phyloP scores from a whole-genome alignment of 2,329 filamentous ascomycete species.

The Sordariomycetes sp. region DNA sequence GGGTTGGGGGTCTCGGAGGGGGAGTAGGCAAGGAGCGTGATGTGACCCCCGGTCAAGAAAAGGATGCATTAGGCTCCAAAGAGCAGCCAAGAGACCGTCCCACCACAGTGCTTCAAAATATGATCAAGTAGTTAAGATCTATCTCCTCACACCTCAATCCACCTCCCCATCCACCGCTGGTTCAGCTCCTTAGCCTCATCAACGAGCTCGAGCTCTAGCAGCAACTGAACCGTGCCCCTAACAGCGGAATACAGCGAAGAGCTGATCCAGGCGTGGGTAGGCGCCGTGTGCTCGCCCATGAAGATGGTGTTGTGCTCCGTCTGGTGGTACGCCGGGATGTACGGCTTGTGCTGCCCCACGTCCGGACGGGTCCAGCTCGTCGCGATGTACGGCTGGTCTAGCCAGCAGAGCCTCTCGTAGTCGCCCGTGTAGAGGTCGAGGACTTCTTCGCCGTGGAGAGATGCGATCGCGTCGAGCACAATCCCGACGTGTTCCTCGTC shows the following conservation, averaged over 20 bases:
- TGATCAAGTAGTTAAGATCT: too few species aligned
- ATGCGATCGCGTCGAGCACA: slow-evolving; percentile 53
- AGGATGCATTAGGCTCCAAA: too few species aligned
- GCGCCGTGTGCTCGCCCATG: slow-evolving; percentile 58
- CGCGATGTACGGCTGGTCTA: slow-evolving; percentile 46
- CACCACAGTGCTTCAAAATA: too few species aligned
- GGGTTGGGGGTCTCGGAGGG: neutral
- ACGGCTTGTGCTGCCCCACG: slow-evolving; percentile 57
- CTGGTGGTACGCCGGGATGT: slow-evolving; percentile 62
- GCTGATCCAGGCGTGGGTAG: slow-evolving; percentile 62
- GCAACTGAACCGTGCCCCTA: slow-evolving; percentile 51
- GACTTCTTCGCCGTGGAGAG: slow-evolving; percentile 45
- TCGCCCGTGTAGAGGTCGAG: slow-evolving; percentile 47
- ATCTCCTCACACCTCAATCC: slow-evolving; percentile 32
- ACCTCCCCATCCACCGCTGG: slow-evolving; percentile 58
- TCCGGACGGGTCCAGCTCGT: slow-evolving; percentile 52
- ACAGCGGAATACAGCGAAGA: slow-evolving; percentile 58
- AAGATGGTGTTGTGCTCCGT: slow-evolving; percentile 51
- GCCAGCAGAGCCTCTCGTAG: slow-evolving; percentile 57
- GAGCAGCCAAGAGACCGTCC: too few species aligned
- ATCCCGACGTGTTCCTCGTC: slow-evolving; percentile 53
- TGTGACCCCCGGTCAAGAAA: too few species aligned
- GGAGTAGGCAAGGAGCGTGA: too few species aligned
- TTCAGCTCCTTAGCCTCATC: slow-evolving; percentile 58
- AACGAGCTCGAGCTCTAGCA: slow-evolving; percentile 53